Evolutionary conservation across 805 yeast genomes (phyloP).

Genomic region (Tanozyma kutaoensis): DNA sequence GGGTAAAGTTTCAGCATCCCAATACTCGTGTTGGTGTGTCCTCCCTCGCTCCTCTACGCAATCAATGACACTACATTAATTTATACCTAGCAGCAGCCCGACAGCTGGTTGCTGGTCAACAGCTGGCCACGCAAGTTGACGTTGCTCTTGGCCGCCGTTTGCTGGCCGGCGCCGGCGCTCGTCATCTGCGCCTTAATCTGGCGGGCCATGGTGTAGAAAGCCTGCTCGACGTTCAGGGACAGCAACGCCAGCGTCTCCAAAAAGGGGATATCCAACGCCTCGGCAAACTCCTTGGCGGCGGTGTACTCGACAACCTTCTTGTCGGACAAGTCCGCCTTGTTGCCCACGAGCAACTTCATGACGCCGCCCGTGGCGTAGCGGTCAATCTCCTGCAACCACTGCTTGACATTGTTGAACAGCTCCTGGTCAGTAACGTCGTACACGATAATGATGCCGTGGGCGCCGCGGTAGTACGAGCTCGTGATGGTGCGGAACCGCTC

Average conservation of each 20-base stretch:
- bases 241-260: constrained; percentile 93
- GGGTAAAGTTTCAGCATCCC: too few relatives aligned
- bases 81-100: too few relatives aligned
- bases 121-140: constrained; percentile 72
- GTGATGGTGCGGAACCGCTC: constrained; percentile 97
- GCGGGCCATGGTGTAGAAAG: constrained; percentile 96
- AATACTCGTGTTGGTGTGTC: too few relatives aligned
- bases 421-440: constrained; percentile 98
- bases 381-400: constrained; percentile 98
- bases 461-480: constrained; percentile 94
- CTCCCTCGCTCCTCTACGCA: too few relatives aligned
- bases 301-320: constrained; percentile 93
- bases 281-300: constrained; percentile 96
- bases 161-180: constrained; percentile 27
- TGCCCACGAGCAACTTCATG: constrained; percentile 89
- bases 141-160: constrained; percentile 32
- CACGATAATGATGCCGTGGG: constrained; percentile 95
- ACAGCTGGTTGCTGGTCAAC: too few relatives aligned
- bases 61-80: too few relatives aligned
- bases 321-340: constrained; percentile 88
- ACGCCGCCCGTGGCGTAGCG: constrained; percentile 97
- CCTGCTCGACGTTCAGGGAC: constrained; percentile 95
- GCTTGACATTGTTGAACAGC: constrained; percentile 90
- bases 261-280: constrained; percentile 85
- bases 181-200: constrained; percentile 96